Base-by-base conservation (phyloP, 768 basidiomycete genomes). In the Cantharellus cinnabarinus region DNA sequence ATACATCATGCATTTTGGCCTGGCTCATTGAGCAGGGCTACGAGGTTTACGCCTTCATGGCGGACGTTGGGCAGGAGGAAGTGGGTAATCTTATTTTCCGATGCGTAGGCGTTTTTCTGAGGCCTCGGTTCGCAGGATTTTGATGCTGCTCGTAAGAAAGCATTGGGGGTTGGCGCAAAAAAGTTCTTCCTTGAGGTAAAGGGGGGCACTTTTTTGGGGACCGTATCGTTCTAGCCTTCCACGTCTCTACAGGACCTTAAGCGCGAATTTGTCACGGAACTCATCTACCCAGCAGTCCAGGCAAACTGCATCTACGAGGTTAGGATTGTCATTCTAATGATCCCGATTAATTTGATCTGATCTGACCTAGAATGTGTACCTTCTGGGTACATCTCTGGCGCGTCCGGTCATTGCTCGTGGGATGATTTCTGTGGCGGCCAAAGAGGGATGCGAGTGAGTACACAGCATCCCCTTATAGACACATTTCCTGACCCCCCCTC, bases 241-340 rank as follows among this genome's bases (percentile, higher is more conserved):
- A 48, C 10, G 10, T 29, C 44, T 10, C 29, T 42, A 52, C 63
- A 94, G 88, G 94, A 98, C 69, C 75, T 97, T 66, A 91, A 82
- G 70, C 80, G 84, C 62, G 95, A 99, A 71, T 98, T 99, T 66
- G 77, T 99, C 55, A 89, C 84, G 51, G 87, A 97, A 68, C 79
- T 98, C 64, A 97, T 99, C 69, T 98, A 94, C 71, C 95, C 95
- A 35, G 94, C 95, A 50, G 82, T 99, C 10, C 95, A 99, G 73
- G 90, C 89, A 62, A 99, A 99, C 72, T 86, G 85, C 73, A 98
- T 98, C 72, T 99, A 99, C 73, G 95, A 99, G 77, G 89, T 86
- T 42, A 39, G 73, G 64, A 7, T 38, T 14, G 37, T 14, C 40
- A n/a, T 2, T 5, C 39, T 29, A 29, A 29, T 35, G 5, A 55